Base-by-base conservation (phyloP, 345 rosid species). In the Eucalyptus regnans region DNA sequence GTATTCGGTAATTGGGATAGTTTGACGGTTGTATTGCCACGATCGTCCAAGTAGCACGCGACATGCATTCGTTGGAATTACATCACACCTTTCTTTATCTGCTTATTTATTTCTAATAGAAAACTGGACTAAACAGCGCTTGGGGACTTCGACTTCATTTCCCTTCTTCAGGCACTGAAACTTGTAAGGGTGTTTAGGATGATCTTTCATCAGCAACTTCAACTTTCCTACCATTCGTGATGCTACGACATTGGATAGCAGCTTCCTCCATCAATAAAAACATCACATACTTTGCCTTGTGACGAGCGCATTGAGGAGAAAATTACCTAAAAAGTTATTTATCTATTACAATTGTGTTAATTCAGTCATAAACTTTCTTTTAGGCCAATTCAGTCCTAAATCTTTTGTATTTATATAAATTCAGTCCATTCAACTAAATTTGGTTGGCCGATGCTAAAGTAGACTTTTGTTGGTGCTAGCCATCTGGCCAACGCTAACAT, bases 401-500 rank as follows among this genome's bases (percentile, higher is more conserved):
- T 52, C 23, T 52, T 52, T 52, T 52, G 10, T 10, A 52, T 52
- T 52, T 52, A 52, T 52, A 52, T 52, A 2, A 52, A 20, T 52
- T 52, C 5, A 8, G 4, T 52, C 5, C 5, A 52, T 52, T 20
- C 0, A 52, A 8, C 8, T 25, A 20, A 52, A 52, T 52, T 20
- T 52, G 25, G 5, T 8, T 52, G 25, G 10, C 10, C 2, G 5
- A 52, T 7, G 5, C 5, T 52, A 20, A 52, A 52, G 10, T 52
- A 52, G 5, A 52, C 58, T 18, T 52, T 0, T 52, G 5, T 1
- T 18, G 0, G 58, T 20, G 10, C 5, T 52, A 52, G 58, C 23
- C 5, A 0, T 52, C 5, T 52, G 10, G 25, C 10, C 25, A 52
- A 52, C 0, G 5, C 58, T 52, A 0, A 52, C 10, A 52, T 52